Conservation (phyloP, 768 basidiomycete genomes). For the Agaricus blazei region DNA sequence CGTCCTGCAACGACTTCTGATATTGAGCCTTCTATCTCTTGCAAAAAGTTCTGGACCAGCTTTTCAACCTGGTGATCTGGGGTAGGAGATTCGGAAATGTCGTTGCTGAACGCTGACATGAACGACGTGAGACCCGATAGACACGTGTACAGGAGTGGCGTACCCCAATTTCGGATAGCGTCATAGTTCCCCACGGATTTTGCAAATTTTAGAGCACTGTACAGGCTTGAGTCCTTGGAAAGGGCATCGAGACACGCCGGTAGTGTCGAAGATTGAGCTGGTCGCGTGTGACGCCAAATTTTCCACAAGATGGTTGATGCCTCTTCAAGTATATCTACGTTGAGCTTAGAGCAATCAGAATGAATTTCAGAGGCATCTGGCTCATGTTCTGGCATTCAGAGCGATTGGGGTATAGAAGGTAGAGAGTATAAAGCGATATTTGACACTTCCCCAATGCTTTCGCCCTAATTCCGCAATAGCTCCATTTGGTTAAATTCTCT, state of each 20-base stretch:
- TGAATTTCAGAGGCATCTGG: slow-evolving; percentile 24
- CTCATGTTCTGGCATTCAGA: slow-evolving; percentile 3
- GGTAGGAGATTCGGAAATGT: not conserved
- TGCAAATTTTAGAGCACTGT: slow-evolving; percentile 27
- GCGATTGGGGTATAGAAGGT: not conserved
- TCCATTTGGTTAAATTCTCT: too few species aligned
- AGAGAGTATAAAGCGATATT: too few species aligned
- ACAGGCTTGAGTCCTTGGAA: slow-evolving; percentile 23
- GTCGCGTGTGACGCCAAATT: slow-evolving; percentile 27
- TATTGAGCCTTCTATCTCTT: slow-evolving; percentile 26
- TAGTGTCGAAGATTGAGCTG: slow-evolving; percentile 23
- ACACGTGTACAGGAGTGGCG: slow-evolving; percentile 4
- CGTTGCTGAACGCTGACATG: not conserved
- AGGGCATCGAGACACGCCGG: slow-evolving; percentile 29
- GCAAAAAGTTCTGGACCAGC: slow-evolving; percentile 19
- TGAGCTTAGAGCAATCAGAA: slow-evolving; percentile 25
- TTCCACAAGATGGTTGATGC: slow-evolving; percentile 36
- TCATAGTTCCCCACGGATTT: slow-evolving; percentile 24
- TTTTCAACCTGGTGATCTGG: slow-evolving; percentile 14
- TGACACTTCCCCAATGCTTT: too few species aligned
- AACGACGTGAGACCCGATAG: slow-evolving; percentile 2
- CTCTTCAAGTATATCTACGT: slow-evolving; percentile 32
- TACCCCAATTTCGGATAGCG: slow-evolving; percentile 28
- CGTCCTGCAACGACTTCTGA: slow-evolving; percentile 27
- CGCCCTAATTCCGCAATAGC: too few species aligned